Evolutionary conservation across 352 stramenopile genomes (phyloP), one percentile per base, ranked within the genome.

Genomic region (Phytophthora fragariaefolia): DNA sequence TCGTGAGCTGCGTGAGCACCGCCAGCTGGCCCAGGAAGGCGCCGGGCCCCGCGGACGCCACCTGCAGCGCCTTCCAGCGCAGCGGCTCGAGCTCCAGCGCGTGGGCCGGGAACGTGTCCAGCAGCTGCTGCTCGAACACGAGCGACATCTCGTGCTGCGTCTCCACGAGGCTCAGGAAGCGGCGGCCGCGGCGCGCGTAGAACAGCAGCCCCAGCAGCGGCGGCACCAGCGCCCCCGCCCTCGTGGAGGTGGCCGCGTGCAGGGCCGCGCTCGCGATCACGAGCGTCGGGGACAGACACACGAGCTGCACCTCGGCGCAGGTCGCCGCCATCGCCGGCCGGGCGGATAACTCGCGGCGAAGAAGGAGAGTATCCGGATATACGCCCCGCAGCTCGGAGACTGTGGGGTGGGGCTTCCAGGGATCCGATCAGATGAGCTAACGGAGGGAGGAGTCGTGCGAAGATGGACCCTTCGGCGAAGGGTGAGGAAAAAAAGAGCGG

Each of bases 81-180:
- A 79, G 74, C 8, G 71, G 59, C 55, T 91, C 82, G 50, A 74
- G 79, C 60, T 85, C 73, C 23, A 89, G 70, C 23, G 66, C 55
- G 1, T 68, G 65, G 0, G 60, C 23, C 0, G 79, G 76, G 30
- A 89, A 87, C 15, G 72, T 66, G 2, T 6, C 17, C 8, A 90
- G 57, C 46, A 83, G 59, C 40, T 66, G 46, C 50, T 86, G 76
- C 15, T 89, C 80, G 51, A 89, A 84, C 30, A 86, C 82, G n/a
- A 90, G 71, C 27, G 80, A 89, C 18, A 91, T 47, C 59, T 91
- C 82, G 61, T 91, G 78, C 48, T 86, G 76, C 20, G 79, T 88
- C 71, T 91, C 78, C 18, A 87, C 80, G 62, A 84, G 87, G 63
- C 82, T 91, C 20, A 91, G 60, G 56, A 91, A 89, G 8, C 76